phyloP scores from a whole-genome alignment of 768 basidiomycete species.

The Lactarius indigo region DNA sequence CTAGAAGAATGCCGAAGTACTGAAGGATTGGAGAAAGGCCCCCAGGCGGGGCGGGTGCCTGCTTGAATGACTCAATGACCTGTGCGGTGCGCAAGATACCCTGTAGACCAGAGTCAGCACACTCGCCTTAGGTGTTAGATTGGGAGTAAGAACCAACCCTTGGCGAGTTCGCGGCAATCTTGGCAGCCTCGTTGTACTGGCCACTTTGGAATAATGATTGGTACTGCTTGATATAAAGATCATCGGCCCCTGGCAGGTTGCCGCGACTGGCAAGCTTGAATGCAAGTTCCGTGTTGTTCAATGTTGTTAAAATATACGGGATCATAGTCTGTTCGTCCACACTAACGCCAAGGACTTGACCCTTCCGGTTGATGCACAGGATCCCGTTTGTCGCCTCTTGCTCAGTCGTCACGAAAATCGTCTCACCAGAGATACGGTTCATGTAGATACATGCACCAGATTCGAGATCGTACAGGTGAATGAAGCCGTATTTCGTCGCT shows the following conservation, averaged over 20 bases:
- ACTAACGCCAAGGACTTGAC: slow-evolving; percentile 94
- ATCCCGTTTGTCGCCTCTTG: slow-evolving; percentile 94
- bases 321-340: slow-evolving; percentile 96
- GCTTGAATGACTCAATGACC: slow-evolving; percentile 97
- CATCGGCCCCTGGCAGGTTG: slow-evolving; percentile 95
- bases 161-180: slow-evolving; percentile 96
- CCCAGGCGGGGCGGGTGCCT: slow-evolving; percentile 85
- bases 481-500: slow-evolving; percentile 98
- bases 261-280: slow-evolving; percentile 97
- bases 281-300: slow-evolving; percentile 97
- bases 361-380: slow-evolving; percentile 99
- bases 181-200: slow-evolving; percentile 91
- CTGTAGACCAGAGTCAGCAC: slow-evolving; percentile 35
- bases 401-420: slow-evolving; percentile 97
- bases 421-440: slow-evolving; percentile 99
- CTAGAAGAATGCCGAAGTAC: slow-evolving; percentile 97
- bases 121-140: slow-evolving; percentile 10
- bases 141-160: slow-evolving; percentile 47
- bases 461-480: slow-evolving; percentile 98
- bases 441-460: slow-evolving; percentile 97
- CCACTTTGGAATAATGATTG: slow-evolving; percentile 85
- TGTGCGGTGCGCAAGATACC: slow-evolving; percentile 92
- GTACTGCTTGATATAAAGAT: slow-evolving; percentile 93
- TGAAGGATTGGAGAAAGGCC: slow-evolving; percentile 94
- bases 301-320: slow-evolving; percentile 87